Base-by-base conservation (phyloP, 352 stramenopile species). In the Pythium insidiosum region DNA sequence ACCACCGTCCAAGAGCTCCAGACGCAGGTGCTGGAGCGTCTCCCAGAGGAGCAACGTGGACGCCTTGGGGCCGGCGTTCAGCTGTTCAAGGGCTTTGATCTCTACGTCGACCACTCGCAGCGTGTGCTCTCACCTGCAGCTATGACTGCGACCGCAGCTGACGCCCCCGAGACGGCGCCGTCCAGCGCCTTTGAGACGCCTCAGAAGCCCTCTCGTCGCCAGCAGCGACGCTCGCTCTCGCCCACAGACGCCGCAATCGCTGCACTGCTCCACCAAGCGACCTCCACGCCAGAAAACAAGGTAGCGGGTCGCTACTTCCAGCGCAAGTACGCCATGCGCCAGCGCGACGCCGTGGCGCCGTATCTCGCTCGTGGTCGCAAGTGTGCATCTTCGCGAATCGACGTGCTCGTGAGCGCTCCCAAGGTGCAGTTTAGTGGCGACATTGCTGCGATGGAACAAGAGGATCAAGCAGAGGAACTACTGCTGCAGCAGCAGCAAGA, bases 81-180 rank as follows among this genome's bases (percentile, higher is more conserved):
- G 41, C 41, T 56, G 24, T 56, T 56, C 40, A 56, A 56, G 41
- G 40, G 48, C 9, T 56, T 56, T 20, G 40, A 56, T 13, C 41
- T 56, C 9, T 56, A 56, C 48, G 43, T 31, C 6, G 4, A 20
- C 30, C 44, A 36, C 15, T n/a, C n/a, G n/a, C n/a, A n/a, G n/a
- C n/a, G n/a, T n/a, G n/a, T n/a, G n/a, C n/a, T n/a, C n/a, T n/a
- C n/a, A n/a, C n/a, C n/a, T n/a, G n/a, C n/a, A n/a, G n/a, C n/a
- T n/a, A n/a, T n/a, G n/a, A n/a, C n/a, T n/a, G n/a, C n/a, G n/a
- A n/a, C n/a, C n/a, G n/a, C n/a, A n/a, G n/a, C n/a, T n/a, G 19
- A 24, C 29, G 16, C n/a, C 6, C 22, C 2, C 7, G 6, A 25
- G 28, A 30, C 19, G 5, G 43, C 38, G 24, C 47, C 35, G 5